phyloP scores from a whole-genome alignment of 768 basidiomycete species.

The Omphalotus guepiniiformis region DNA sequence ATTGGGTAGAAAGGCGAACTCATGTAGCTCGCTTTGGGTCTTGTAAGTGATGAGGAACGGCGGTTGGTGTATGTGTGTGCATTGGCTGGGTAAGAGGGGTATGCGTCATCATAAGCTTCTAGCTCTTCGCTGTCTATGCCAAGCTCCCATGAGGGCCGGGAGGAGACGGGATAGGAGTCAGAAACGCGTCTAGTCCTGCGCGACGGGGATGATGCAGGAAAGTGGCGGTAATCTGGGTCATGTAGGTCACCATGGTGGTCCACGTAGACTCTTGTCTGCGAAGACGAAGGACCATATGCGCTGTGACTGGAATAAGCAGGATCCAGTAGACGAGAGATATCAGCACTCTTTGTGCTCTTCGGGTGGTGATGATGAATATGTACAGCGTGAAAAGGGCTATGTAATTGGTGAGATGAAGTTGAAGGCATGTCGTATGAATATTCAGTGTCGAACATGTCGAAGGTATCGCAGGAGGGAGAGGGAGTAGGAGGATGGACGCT shows the following conservation, averaged over 20 bases:
- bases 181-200: too few relatives aligned
- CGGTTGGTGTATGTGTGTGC: too few relatives aligned
- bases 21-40: too few relatives aligned
- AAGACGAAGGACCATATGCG: constrained; percentile 16
- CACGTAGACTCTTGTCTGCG: constrained; percentile 40
- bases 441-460: too few relatives aligned
- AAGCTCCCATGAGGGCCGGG: constrained; percentile 24
- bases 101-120: constrained; percentile 21
- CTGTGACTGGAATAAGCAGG: constrained; percentile 54
- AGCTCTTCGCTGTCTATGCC: constrained; percentile 19
- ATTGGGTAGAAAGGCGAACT: constrained; percentile 2
- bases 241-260: constrained; percentile 61
- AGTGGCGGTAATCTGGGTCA: constrained; percentile 66
- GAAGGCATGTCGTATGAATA: too few relatives aligned
- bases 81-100: constrained; percentile 8
- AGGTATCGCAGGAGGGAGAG: too few relatives aligned
- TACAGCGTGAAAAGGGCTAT: too few relatives aligned
- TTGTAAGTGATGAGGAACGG: too few relatives aligned
- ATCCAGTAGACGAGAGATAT: constrained; percentile 62
- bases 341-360: constrained; percentile 37
- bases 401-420: too few relatives aligned
- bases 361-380: constrained; percentile 24
- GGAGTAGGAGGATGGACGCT: too few relatives aligned
- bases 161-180: constrained; percentile 15
- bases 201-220: constrained; percentile 32